A percentile compares a stretch with the other conserved stretches of the same genome.
Evolutionary conservation across 108 stramenopile genomes (phyloP).

Genomic region (Nitzschia inconspicua): DNA sequence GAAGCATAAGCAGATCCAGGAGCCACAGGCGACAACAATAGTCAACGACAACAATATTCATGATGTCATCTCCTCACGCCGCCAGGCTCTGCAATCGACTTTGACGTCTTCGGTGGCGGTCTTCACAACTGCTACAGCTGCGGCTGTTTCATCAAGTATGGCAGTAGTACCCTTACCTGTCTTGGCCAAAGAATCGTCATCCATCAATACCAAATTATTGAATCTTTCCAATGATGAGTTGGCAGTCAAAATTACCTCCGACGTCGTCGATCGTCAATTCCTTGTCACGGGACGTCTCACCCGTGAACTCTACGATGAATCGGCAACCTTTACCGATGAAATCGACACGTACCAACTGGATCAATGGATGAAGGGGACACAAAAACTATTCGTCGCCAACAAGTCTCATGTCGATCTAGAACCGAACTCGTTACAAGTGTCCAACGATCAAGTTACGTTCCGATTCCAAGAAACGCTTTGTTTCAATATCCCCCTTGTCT

Average conservation of each 20-base stretch:
- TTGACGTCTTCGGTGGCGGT: no score
- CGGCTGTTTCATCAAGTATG: no score
- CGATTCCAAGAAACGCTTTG: conserved; percentile 77
- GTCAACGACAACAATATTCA: no score
- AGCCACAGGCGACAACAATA: no score
- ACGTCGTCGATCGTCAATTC: conserved; percentile 68
- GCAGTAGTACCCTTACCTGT: no score
- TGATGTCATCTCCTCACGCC: no score
- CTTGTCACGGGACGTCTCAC: conserved; percentile 73
- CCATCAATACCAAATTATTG: conserved; percentile 7
- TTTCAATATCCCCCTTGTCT: conserved; percentile 75
- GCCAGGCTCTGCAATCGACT: no score
- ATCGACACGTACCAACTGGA: conserved; percentile 84
- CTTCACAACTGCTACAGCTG: no score
- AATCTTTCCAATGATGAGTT: conserved; percentile 60
- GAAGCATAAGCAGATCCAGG: neutral
- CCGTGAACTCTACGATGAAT: conserved; percentile 75
- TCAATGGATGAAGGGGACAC: conserved; percentile 81
- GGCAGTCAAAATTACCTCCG: conserved; percentile 48
- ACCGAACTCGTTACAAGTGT: conserved; percentile 48
- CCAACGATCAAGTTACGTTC: conserved; percentile 43
- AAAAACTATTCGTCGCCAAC: conserved; percentile 68
- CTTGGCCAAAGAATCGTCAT: no score
- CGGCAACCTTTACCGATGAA: conserved; percentile 81
- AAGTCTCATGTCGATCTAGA: conserved; percentile 58